Base-by-base conservation (phyloP, 129 eudicot species). In the Chrysanthemum makinoi region DNA sequence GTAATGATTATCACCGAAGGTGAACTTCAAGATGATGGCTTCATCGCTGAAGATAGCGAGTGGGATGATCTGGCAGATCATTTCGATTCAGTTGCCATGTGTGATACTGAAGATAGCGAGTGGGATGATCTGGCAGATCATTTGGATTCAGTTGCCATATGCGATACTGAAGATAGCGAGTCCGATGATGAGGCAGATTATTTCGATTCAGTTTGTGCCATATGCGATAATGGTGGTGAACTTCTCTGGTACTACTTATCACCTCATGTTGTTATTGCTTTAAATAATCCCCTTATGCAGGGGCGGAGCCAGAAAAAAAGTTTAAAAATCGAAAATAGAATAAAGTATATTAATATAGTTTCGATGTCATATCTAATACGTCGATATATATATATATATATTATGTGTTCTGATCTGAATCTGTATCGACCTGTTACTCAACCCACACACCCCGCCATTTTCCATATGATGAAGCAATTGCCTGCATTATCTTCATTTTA, bases 211-310 rank as follows among this genome's bases (percentile, higher is more conserved):
- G 96, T 92, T 64, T 92, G 96, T 83, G 89, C 88, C 44, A 85
- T 92, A 55, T 92, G 98, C 68, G 98, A 92, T 57, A 79, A 92
- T 59, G 98, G 96, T 8, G 98, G 98, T 60, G 4, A 2, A 1
- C 72, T 92, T 74, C 65, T 72, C 15, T 70, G 90, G 98, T 89
- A 24, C 15, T 52, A 13, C 17, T 24, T 53, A 17, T 35, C 39
- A 17, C 35, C 16, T 55, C 46, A 35, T 54, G 11, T 69, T 51
- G 10, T 69, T 35, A 15, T 24, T 33, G 18, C n/a, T 47, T 33
- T 33, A 33, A 33, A 33, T 33, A 33, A 22, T 22, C 24, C 24
- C 24, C 24, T 22, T 22, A 22, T 0, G 24, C 24, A 22, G 24
- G 24, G 24, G 24, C 24, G 24, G 24, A 22, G 24, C 24, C 24